Evolutionary conservation across 1,284 basidiomycete genomes (phyloP).

Genomic region (Hypsizygus ulmarius): DNA sequence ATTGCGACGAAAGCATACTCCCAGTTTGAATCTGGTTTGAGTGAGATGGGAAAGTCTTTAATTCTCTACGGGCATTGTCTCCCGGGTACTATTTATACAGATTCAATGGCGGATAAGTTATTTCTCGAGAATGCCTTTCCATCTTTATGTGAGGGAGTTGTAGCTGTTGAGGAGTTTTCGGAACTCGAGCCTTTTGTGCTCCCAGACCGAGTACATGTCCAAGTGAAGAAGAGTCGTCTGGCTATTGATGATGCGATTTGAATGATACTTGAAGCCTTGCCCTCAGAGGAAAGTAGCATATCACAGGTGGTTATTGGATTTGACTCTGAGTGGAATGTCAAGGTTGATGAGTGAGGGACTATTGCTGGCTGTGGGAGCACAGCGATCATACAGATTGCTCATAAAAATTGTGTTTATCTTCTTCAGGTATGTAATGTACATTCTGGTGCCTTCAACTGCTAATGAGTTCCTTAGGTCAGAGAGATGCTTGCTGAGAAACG

Average conservation of each 20-base stretch:
- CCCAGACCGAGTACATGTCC: constrained; percentile 11
- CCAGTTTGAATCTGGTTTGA: constrained; percentile 24
- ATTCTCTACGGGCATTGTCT: constrained; percentile 21
- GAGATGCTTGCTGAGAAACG: not conserved
- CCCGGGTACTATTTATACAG: constrained; percentile 23
- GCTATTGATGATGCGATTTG: constrained; percentile 18
- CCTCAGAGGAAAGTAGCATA: constrained; percentile 11
- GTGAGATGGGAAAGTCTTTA: constrained; percentile 19
- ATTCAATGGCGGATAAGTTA: constrained; percentile 27
- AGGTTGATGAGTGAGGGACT: not conserved
- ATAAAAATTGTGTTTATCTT: not conserved
- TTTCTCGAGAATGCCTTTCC: constrained; percentile 27
- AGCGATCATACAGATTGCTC: not conserved
- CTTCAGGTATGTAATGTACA: not conserved
- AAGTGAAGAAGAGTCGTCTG: constrained; percentile 7
- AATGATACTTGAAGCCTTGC: constrained; percentile 17
- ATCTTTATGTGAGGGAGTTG: constrained; percentile 1
- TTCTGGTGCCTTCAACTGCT: not conserved
- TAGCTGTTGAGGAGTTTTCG: constrained; percentile 1
- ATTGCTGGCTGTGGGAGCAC: not conserved
- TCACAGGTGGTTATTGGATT: constrained; percentile 9
- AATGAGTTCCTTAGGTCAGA: not conserved
- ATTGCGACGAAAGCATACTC: constrained; percentile 30
- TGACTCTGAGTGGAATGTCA: constrained; percentile 2
- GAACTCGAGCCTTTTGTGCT: not conserved